Base-by-base conservation (phyloP, 2,329 filamentous ascomycete species). In the Cladosporium oxysporum region DNA sequence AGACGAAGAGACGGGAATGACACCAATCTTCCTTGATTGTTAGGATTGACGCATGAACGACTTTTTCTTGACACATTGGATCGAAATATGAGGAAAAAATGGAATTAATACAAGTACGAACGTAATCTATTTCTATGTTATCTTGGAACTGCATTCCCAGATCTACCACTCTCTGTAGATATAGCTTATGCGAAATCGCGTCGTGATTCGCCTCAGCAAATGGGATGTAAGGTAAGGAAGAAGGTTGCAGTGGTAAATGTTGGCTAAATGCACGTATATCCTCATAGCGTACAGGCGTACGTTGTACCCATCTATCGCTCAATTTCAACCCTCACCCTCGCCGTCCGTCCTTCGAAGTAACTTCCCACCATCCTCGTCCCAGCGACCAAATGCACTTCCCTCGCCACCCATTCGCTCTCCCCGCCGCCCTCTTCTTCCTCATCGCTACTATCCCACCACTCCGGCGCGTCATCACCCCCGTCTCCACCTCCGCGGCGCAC, bases 361-460 rank as follows among this genome's bases (percentile, higher is more conserved):
- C 92, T 94, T 1, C 92, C 92, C 70, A 97, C 83, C 76, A 91
- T 88, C 72, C 91, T 87, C 11, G 92, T 93, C 14, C 92, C 90
- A 72, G 94, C 90, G 65, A 85, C 85, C 64, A 97, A 83, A 77
- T 93, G 90, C 35, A 93, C 88, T 77, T 96, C 92, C 66, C 93
- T 84, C 77, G 89, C 89, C 58, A 93, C 83, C 83, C 90, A 93
- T 68, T 87, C 84, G 1, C 84, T 87, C 12, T 80, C 76, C 44
- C 69, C 70, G 11, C 62, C 76, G 5, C 72, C 76, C 47, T 74
- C 74, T 7, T 76, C 78, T 35, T 81, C 79, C 50, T 82, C 78
- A 47, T 78, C 78, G 12, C 55, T 37, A 21, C 75, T 79, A 63
- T 80, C 76, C 77, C 77, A 81, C 65, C 72, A 73, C n/a, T 71